Evolutionary conservation across 257 asterid genomes (phyloP).

Genomic region (Plantago elongata): DNA sequence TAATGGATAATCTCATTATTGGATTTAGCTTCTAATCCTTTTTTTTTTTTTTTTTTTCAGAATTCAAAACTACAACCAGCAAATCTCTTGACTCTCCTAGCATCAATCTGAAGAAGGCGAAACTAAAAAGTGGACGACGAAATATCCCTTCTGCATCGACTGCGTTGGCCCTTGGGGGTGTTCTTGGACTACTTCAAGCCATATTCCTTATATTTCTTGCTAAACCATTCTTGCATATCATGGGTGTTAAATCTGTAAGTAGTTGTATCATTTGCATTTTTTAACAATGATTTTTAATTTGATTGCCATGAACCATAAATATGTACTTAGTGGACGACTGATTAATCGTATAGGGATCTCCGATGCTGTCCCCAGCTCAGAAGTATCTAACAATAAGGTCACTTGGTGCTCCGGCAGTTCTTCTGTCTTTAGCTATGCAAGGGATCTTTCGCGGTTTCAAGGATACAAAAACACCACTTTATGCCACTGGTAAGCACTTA

Average conservation of each 20-base stretch:
- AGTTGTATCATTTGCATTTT: background rate
- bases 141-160: slow-evolving; percentile 90
- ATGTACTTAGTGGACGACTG: background rate
- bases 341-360: slow-evolving; percentile 53
- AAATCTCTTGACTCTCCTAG: slow-evolving; percentile 21
- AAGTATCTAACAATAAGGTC: slow-evolving; percentile 74
- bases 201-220: slow-evolving; percentile 59
- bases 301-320: background rate
- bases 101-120: slow-evolving; percentile 12
- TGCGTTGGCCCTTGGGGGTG: slow-evolving; percentile 62
- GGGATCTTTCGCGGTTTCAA: slow-evolving; percentile 93
- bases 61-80: slow-evolving; percentile 17
- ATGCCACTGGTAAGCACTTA: slow-evolving; percentile 62
- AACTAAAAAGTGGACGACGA: slow-evolving; percentile 33
- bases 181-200: slow-evolving; percentile 76
- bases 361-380: slow-evolving; percentile 68
- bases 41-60: slow-evolving; percentile 21
- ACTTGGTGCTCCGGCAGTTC: slow-evolving; percentile 94
- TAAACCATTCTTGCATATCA: slow-evolving; percentile 50
- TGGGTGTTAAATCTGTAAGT: slow-evolving; percentile 89
- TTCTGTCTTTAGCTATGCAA: slow-evolving; percentile 96
- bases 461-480: slow-evolving; percentile 85
- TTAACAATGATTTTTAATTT: background rate
- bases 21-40: background rate
- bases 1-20: background rate